A percentile compares a stretch with the other conserved stretches of the same genome.
These are phyloP conservation scores for Syncephalastrum sp. DNA, from an alignment of 371 early-diverging fungal genomes.

Conservation along the genomic window DNA sequence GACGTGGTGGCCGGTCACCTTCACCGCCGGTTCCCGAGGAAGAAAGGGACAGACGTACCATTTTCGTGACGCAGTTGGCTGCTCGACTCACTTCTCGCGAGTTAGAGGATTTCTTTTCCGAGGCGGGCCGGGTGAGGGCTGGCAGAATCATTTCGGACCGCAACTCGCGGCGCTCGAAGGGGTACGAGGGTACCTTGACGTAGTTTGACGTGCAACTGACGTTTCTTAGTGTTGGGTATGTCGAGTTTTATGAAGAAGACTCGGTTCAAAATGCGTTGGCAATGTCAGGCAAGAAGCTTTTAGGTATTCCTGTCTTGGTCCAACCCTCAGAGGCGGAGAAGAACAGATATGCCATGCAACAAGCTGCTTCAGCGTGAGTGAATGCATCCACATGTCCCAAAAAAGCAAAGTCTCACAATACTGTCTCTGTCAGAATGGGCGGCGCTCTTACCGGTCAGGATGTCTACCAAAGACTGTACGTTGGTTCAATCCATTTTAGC, in stretches of 20 bases:
- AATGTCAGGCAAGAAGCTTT: conserved; percentile 86
- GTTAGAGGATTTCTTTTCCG: conserved; percentile 84
- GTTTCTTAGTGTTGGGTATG: conserved; percentile 70
- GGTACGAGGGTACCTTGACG: conserved; percentile 51
- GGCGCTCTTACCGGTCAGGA: conserved; percentile 27
- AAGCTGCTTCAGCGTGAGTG: too few species aligned
- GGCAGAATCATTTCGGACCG: conserved; percentile 88
- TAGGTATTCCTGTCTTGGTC: conserved; percentile 94
- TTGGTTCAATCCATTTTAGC: conserved; percentile 79
- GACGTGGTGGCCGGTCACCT: conserved; percentile 58
- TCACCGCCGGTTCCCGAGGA: conserved; percentile 71
- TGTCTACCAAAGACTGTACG: conserved; percentile 73
- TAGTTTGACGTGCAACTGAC: neutral
- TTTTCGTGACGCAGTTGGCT: conserved; percentile 93
- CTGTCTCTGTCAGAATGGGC: neutral
- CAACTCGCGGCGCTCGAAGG: conserved; percentile 88
- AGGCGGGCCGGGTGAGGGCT: conserved; percentile 86
- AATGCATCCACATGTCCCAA: too few species aligned
- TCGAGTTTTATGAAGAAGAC: conserved; percentile 90
- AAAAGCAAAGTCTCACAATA: too few species aligned
- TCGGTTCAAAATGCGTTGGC: conserved; percentile 83
- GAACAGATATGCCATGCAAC: conserved; percentile 70
- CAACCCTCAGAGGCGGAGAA: conserved; percentile 93
- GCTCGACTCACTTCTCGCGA: conserved; percentile 78
- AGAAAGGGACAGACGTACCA: conserved; percentile 88